Conservation (phyloP, 129 eudicot genomes). For the Flaveria bidentis region DNA sequence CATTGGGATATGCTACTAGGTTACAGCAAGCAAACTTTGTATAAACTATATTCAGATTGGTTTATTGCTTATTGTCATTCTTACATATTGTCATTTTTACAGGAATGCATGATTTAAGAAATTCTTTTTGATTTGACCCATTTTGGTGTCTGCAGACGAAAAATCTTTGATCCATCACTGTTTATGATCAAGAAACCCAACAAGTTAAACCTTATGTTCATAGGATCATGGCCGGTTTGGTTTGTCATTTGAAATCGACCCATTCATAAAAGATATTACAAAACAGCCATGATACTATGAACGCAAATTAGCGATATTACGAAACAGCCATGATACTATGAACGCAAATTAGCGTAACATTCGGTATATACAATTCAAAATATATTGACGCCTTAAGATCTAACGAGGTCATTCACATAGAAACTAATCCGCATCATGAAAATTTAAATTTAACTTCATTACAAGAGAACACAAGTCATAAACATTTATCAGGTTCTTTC, state of each 20-base stretch:
- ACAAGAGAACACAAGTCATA: slow-evolving; percentile 15
- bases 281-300: neutral
- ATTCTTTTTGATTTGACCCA: too few species aligned
- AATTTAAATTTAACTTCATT: neutral
- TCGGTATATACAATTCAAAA: neutral
- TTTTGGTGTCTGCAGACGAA: too few species aligned
- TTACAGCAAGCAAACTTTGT: slow-evolving; percentile 13
- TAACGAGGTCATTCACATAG: slow-evolving; percentile 13
- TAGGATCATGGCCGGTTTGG: too few species aligned
- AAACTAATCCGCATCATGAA: neutral
- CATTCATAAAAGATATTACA: too few species aligned
- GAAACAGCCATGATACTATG: neutral
- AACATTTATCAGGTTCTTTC: slow-evolving; percentile 21
- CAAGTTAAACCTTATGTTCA: too few species aligned
- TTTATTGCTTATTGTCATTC: neutral
- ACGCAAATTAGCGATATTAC: too few species aligned
- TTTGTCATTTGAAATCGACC: too few species aligned
- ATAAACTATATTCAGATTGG: slow-evolving; percentile 12
- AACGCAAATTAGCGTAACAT: neutral
- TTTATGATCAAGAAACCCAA: too few species aligned
- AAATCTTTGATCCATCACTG: neutral
- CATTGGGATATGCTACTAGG: neutral
- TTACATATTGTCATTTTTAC: neutral
- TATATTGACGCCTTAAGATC: neutral
- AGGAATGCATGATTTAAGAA: too few species aligned